phyloP scores from a whole-genome alignment of 148 eudicot species.

The Cornus kousa region DNA sequence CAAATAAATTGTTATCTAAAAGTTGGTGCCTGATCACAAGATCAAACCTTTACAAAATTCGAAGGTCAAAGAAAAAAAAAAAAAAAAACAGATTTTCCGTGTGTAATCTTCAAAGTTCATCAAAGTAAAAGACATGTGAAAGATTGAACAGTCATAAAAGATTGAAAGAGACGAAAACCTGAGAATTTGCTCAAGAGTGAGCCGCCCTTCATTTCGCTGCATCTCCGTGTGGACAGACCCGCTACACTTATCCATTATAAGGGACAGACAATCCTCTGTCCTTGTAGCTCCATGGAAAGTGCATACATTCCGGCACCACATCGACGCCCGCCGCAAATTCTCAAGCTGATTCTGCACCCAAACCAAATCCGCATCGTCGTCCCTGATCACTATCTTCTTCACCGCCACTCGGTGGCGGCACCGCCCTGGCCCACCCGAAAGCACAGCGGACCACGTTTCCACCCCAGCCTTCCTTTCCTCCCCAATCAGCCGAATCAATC shows the following conservation, averaged over 20 bases:
- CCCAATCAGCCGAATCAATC: conserved; percentile 58
- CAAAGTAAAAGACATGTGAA: neutral
- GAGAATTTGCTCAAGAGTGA: conserved; percentile 94
- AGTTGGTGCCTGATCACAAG: neutral
- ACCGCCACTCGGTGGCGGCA: conserved; percentile 83
- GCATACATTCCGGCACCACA: conserved; percentile 97
- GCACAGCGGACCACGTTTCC: conserved; percentile 69
- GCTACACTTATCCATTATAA: conserved; percentile 78
- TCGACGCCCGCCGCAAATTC: conserved; percentile 60
- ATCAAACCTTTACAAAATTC: neutral
- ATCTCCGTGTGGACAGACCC: conserved; percentile 85
- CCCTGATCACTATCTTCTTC: conserved; percentile 63
- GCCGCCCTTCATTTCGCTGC: conserved; percentile 77
- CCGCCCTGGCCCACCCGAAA: conserved; percentile 36
- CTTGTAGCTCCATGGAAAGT: conserved; percentile 64
- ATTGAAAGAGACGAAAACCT: conserved; percentile 41
- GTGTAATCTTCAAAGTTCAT: neutral
- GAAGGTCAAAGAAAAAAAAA: too few species aligned
- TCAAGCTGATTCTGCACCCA: conserved; percentile 82
- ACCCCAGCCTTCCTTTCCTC: conserved; percentile 60
- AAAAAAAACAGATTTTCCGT: neutral
- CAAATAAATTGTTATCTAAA: neutral
- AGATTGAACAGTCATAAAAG: neutral
- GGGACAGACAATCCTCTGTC: conserved; percentile 47
- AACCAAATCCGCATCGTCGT: conserved; percentile 67